phyloP scores from a whole-genome alignment of 768 basidiomycete species.

The Pluteus cervinus region DNA sequence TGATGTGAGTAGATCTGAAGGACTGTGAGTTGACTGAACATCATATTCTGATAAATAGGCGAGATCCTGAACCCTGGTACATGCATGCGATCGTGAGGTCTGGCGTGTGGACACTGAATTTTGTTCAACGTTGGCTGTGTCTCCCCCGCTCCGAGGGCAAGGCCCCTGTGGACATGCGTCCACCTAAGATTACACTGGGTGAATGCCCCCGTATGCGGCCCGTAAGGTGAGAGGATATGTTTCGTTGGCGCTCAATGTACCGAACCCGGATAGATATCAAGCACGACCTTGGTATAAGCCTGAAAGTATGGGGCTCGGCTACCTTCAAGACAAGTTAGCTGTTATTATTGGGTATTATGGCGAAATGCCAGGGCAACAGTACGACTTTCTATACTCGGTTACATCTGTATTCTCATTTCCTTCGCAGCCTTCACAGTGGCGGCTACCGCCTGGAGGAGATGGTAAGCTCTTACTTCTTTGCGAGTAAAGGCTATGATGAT shows the following conservation, averaged over 20 bases:
- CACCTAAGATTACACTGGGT: slow-evolving; percentile 16
- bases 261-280: slow-evolving; percentile 19
- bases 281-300: slow-evolving; percentile 44
- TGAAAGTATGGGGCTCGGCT: slow-evolving; percentile 20
- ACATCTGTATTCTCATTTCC: not conserved
- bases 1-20: slow-evolving; percentile 32
- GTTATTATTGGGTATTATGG: slow-evolving; percentile 28
- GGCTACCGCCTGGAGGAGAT: slow-evolving; percentile 40
- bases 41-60: slow-evolving; percentile 17
- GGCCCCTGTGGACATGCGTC: slow-evolving; percentile 15
- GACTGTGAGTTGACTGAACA: slow-evolving; percentile 1
- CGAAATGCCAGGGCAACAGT: slow-evolving; percentile 33
- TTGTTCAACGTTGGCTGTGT: slow-evolving; percentile 30
- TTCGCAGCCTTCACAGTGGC: slow-evolving; percentile 23
- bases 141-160: slow-evolving; percentile 26
- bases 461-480: slow-evolving; percentile 16
- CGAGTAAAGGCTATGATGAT: not conserved
- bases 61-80: slow-evolving; percentile 28
- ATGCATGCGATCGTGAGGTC: slow-evolving; percentile 20
- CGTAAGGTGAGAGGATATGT: slow-evolving; percentile 17
- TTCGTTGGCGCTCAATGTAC: not conserved
- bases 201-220: slow-evolving; percentile 28
- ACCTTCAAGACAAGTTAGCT: slow-evolving; percentile 21
- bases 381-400: slow-evolving; percentile 8
- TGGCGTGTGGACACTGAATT: slow-evolving; percentile 17